A percentile compares a stretch with the other conserved stretches of the same genome.
phyloP scores from a whole-genome alignment of 2,329 filamentous ascomycete genomes.

The Paraphaeosphaeria sporulosa region DNA sequence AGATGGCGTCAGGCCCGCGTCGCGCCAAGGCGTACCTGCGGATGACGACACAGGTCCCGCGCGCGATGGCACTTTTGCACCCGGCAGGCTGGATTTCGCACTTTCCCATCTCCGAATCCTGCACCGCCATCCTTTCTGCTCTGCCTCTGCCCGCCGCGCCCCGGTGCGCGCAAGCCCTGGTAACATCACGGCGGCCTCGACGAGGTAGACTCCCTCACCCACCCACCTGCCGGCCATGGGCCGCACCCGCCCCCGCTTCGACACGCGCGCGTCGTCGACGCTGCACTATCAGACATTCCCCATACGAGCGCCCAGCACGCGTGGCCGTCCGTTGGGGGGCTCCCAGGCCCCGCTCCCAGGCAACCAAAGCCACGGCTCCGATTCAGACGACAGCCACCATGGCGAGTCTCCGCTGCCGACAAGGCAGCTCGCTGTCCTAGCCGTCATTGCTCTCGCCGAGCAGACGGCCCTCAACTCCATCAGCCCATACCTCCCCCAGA shows the following conservation, averaged over 20 bases:
- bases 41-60: conserved; percentile 9
- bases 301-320: conserved; percentile 73
- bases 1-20: neutral
- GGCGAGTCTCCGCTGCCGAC: conserved; percentile 77
- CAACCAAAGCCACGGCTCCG: conserved; percentile 41
- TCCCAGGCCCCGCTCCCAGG: conserved; percentile 29
- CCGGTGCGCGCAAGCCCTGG: neutral
- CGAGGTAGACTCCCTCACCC: conserved; percentile 32
- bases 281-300: conserved; percentile 84
- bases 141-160: neutral
- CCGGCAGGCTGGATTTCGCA: neutral
- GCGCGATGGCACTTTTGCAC: conserved; percentile 9
- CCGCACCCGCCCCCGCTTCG: conserved; percentile 43
- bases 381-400: conserved; percentile 50
- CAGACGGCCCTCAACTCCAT: conserved; percentile 98
- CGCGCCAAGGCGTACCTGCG: conserved; percentile 7
- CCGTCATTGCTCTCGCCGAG: conserved; percentile 87
- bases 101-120: conserved; percentile 2
- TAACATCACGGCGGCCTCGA: conserved; percentile 14
- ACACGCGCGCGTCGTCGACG: conserved; percentile 57
- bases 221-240: conserved; percentile 35
- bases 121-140: neutral
- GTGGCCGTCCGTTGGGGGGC: conserved; percentile 60
- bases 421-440: conserved; percentile 82
- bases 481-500: conserved; percentile 90